Base-by-base conservation (phyloP, 768 basidiomycete species). In the Mycena floridula region DNA sequence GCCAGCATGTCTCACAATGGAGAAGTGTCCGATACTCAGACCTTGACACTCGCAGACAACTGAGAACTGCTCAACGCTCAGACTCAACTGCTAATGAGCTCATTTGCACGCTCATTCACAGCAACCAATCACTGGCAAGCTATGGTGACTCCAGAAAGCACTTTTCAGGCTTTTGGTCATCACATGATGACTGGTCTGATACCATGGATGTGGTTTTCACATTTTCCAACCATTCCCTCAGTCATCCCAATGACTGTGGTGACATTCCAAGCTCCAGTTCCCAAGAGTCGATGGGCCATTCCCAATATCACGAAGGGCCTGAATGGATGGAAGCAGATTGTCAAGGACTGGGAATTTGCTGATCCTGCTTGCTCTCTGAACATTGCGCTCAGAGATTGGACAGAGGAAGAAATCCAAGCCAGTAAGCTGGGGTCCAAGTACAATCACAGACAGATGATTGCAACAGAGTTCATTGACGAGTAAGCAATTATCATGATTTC, bases 321-420 rank as follows among this genome's bases (percentile, higher is more conserved):
- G 5, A 26, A 46, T 20, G 38, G 37, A 2, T 51, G 50, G 50
- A 40, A 20, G 18, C 42, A 43, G 4, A 42, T 45, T 11, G 21
- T 51, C 27, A 11, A 36, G 2, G 41, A 51, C 21, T 51, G 50
- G 43, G 18, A 20, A 0, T 4, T 22, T 4, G 50, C 46, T 5
- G 35, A 44, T 12, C 43, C 43, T 0, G 1, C 18, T 42, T 43
- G 25, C 7, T 23, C n/a, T 37, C 24, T 30, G 36, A 6, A 20
- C 3, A n/a, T 25, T 2, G 28, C 47, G 5, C 36, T 51, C 13
- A 44, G 36, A 12, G 43, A 51, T 18, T 51, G 50, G 50, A 37
- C 47, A 1, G 15, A 25, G n/a, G 7, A 42, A 18, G 32, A 35
- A 3, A 35, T 15, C 15, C 3, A 7, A 35, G 32, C 4, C 18